These are phyloP conservation scores for Jamesozyma spencerorum DNA, from an alignment of 805 yeast genomes.

Conservation along the genomic window DNA sequence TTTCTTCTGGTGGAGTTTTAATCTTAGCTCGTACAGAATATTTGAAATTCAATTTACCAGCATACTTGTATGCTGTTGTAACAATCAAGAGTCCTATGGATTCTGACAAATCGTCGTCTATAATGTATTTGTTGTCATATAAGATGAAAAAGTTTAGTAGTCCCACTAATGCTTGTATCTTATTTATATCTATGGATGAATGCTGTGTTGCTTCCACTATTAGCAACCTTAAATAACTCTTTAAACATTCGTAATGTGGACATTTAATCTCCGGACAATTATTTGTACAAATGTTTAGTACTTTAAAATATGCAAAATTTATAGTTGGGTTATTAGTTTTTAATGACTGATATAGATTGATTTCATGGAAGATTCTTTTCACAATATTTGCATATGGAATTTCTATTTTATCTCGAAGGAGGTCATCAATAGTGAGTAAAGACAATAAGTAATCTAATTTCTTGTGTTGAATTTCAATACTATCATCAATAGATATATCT, in stretches of 20 bases:
- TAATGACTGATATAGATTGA: slow-evolving; percentile 7
- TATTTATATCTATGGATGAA: not conserved
- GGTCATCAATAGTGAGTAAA: slow-evolving; percentile 14
- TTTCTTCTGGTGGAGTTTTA: slow-evolving; percentile 2
- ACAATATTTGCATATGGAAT: slow-evolving; percentile 10
- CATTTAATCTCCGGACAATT: slow-evolving; percentile 10
- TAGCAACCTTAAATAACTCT: slow-evolving; percentile 7
- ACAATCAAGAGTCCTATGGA: slow-evolving; percentile 11
- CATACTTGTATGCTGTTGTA: slow-evolving; percentile 12
- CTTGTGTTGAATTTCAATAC: slow-evolving; percentile 3
- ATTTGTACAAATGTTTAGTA: slow-evolving; percentile 15
- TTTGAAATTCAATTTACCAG: slow-evolving; percentile 13
- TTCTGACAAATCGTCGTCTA: slow-evolving; percentile 1
- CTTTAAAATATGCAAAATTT: slow-evolving; percentile 14
- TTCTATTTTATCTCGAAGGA: slow-evolving; percentile 16
- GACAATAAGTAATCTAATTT: slow-evolving; percentile 20
- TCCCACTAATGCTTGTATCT: slow-evolving; percentile 8
- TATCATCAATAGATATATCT: slow-evolving; percentile 1
- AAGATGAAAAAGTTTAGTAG: slow-evolving; percentile 11
- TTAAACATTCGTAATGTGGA: slow-evolving; percentile 6
- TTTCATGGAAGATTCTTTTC: slow-evolving; percentile 6
- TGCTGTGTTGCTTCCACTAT: not conserved
- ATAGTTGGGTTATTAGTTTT: slow-evolving; percentile 7
- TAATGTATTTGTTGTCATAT: not conserved
- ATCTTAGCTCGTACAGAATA: slow-evolving; percentile 11